Conservation (phyloP, 2,329 filamentous ascomycete species). For the Rhynchosporium agropyri region DNA sequence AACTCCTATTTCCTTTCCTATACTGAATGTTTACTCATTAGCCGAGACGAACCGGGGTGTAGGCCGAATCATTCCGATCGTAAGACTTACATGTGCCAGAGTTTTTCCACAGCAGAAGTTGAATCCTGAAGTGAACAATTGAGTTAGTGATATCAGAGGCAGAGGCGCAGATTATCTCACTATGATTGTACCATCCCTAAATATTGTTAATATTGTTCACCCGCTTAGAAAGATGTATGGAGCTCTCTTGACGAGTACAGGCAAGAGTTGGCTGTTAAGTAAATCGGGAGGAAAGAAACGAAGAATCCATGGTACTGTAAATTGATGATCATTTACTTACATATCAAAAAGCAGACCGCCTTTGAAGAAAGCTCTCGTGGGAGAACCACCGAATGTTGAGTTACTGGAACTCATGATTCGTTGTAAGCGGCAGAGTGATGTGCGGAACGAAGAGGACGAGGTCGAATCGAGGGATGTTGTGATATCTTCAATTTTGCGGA, state of each 20-base stretch:
- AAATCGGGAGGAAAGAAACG: background rate
- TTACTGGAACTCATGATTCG: slow-evolving; percentile 35
- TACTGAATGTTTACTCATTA: slow-evolving; percentile 48
- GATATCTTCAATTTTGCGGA: slow-evolving; percentile 5
- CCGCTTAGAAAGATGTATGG: background rate
- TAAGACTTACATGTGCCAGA: slow-evolving; percentile 61
- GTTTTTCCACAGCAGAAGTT: slow-evolving; percentile 74
- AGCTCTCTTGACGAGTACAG: background rate
- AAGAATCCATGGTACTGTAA: background rate
- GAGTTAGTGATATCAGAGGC: background rate
- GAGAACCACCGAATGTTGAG: slow-evolving; percentile 30
- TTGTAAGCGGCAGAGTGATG: slow-evolving; percentile 3
- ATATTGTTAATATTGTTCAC: background rate
- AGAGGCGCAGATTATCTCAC: slow-evolving; percentile 40
- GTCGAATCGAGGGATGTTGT: slow-evolving; percentile 6
- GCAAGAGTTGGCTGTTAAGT: background rate
- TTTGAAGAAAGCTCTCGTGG: slow-evolving; percentile 35
- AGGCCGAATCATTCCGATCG: slow-evolving; percentile 2
- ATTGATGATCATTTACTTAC: slow-evolving; percentile 46
- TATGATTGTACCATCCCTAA: slow-evolving; percentile 67
- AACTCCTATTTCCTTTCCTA: slow-evolving; percentile 81
- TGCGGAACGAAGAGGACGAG: background rate
- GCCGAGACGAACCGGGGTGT: slow-evolving; percentile 12
- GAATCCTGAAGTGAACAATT: slow-evolving; percentile 51
- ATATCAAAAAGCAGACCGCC: slow-evolving; percentile 59